Percentiles rank a stretch among this genome's conserved stretches.
Evolutionary conservation across 129 eudicot genomes (phyloP).

Genomic region (Artemisia argyi): DNA sequence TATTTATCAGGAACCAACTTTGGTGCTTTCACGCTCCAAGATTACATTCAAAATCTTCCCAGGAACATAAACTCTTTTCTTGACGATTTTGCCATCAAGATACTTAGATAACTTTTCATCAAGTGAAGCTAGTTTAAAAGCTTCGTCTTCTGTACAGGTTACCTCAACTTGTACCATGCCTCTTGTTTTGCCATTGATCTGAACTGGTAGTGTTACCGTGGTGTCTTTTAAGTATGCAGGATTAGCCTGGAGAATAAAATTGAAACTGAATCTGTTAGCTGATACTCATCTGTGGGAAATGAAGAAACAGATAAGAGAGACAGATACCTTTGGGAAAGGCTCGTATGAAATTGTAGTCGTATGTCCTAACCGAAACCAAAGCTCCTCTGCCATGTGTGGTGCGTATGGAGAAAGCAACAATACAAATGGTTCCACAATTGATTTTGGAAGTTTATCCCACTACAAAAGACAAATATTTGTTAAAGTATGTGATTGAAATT

Average conservation of each 20-base stretch:
- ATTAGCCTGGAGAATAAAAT: conserved; percentile 50
- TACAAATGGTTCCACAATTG: conserved; percentile 64
- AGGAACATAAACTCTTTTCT: conserved; percentile 79
- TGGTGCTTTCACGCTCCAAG: conserved; percentile 50
- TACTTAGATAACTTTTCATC: conserved; percentile 76
- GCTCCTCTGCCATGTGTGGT: conserved; percentile 98
- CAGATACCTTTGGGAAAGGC: conserved; percentile 82
- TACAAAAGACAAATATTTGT: conserved; percentile 25
- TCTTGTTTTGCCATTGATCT: conserved; percentile 94
- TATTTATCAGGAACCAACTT: conserved; percentile 45
- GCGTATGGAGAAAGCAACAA: conserved; percentile 90
- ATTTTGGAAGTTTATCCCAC: conserved; percentile 91
- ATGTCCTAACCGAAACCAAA: conserved; percentile 94
- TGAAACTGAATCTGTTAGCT: not conserved
- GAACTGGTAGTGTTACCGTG: conserved; percentile 78
- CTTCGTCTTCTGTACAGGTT: conserved; percentile 81
- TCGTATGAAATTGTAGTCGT: conserved; percentile 63
- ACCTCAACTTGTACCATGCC: conserved; percentile 89
- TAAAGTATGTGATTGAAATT: not conserved
- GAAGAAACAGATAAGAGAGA: not conserved
- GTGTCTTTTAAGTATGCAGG: conserved; percentile 76
- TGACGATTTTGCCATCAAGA: conserved; percentile 66
- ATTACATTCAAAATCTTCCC: conserved; percentile 85
- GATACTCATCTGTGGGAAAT: not conserved
- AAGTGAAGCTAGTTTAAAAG: conserved; percentile 59